Conservation (phyloP, 2,329 filamentous ascomycete genomes). For the Fusarium camptoceras region DNA sequence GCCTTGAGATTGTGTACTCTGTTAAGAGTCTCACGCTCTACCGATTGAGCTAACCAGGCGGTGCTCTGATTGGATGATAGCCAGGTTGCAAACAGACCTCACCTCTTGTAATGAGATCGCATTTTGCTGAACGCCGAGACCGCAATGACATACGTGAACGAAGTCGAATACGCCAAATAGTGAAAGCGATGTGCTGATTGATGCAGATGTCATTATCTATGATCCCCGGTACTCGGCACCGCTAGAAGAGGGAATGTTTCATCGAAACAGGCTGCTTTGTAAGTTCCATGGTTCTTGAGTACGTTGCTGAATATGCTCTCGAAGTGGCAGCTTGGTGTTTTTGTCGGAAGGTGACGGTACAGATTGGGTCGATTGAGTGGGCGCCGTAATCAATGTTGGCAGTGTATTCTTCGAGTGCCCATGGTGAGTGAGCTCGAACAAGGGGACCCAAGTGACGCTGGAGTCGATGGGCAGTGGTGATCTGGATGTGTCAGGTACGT, state of each 20-base stretch:
- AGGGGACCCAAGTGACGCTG: background rate
- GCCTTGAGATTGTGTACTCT: constrained; percentile 61
- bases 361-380: too few species aligned
- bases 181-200: background rate
- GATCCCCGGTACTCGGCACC: background rate
- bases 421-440: background rate
- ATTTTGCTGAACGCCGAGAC: background rate
- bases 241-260: background rate
- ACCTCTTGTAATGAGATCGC: background rate
- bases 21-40: constrained; percentile 79
- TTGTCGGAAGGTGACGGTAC: too few species aligned
- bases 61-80: constrained; percentile 11
- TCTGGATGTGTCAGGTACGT: background rate
- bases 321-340: too few species aligned
- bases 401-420: background rate
- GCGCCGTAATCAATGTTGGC: background rate
- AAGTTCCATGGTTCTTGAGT: too few species aligned
- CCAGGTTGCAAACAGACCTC: rapidly evolving
- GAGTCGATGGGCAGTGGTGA: background rate
- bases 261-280: too few species aligned
- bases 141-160: background rate
- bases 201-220: background rate
- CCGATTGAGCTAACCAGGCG: constrained; percentile 57
- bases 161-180: background rate
- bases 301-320: too few species aligned